Conservation (phyloP, 495 filamentous ascomycete genomes). For the Aspergillus campestris region DNA sequence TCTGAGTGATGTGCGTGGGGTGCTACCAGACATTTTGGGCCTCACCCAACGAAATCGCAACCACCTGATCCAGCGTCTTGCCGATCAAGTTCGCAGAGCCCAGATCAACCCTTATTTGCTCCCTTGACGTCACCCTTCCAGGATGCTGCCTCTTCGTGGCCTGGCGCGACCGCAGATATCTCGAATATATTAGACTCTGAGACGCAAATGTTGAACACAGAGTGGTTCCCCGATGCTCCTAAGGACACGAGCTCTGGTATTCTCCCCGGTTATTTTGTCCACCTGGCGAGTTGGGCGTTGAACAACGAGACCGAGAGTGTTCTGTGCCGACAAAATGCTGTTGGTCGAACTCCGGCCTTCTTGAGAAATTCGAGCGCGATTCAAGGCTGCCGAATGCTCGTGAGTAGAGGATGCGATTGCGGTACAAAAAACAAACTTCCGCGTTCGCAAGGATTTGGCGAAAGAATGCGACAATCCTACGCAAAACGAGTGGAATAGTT, state of each 20-base stretch:
- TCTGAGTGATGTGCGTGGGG: constrained; percentile 22
- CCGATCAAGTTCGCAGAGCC: too few species aligned
- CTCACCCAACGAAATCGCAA: neutral
- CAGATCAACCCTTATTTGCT: too few species aligned
- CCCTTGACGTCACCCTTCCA: too few species aligned
- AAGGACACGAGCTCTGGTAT: neutral
- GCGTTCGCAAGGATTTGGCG: neutral
- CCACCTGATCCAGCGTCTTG: too few species aligned
- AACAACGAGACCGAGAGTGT: too few species aligned
- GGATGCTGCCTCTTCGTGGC: too few species aligned
- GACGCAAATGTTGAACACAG: neutral
- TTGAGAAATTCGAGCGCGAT: constrained; percentile 11
- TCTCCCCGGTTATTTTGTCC: neutral
- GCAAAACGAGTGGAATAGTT: constrained; percentile 1
- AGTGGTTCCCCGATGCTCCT: neutral
- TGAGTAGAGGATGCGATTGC: constrained; percentile 12
- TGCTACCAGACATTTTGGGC: constrained; percentile 17
- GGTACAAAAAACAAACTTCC: constrained; percentile 5
- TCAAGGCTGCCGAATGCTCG: constrained; percentile 10
- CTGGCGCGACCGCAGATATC: too few species aligned
- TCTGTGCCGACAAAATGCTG: too few species aligned
- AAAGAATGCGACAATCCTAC: constrained; percentile 3
- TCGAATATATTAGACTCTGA: too few species aligned
- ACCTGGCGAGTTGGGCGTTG: too few species aligned
- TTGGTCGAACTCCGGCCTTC: neutral